Evolutionary conservation across 805 yeast species (phyloP).

Genomic region (Grigorovia humatica): DNA sequence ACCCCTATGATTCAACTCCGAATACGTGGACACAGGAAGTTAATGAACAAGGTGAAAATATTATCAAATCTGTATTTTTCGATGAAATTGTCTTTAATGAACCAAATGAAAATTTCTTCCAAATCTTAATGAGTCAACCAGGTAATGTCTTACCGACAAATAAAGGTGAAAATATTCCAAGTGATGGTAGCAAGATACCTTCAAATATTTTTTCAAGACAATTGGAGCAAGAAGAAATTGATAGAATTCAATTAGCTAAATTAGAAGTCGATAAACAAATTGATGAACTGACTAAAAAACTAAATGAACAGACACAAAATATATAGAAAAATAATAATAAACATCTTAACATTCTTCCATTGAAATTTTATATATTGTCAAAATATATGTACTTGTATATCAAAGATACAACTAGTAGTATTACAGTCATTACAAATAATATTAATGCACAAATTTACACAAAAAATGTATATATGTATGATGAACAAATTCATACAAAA

Average conservation of each 20-base stretch:
- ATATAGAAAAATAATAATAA: slow-evolving; percentile 7
- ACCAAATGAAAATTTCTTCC: slow-evolving; percentile 86
- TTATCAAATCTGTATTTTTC: slow-evolving; percentile 52
- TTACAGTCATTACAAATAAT: neutral
- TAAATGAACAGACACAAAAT: slow-evolving; percentile 30
- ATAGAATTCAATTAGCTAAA: slow-evolving; percentile 40
- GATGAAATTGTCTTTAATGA: slow-evolving; percentile 93
- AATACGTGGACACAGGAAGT: slow-evolving; percentile 13
- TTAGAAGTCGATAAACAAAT: slow-evolving; percentile 37
- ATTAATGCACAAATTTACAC: neutral
- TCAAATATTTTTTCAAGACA: slow-evolving; percentile 36
- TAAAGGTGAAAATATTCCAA: neutral
- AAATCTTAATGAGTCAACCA: slow-evolving; percentile 59
- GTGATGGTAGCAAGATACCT: slow-evolving; percentile 19
- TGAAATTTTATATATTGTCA: too few relatives aligned
- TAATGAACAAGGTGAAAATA: slow-evolving; percentile 13
- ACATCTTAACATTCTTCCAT: too few relatives aligned
- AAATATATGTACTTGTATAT: too few relatives aligned
- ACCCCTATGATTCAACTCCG: slow-evolving; percentile 51
- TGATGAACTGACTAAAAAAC: slow-evolving; percentile 17
- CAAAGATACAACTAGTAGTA: too few relatives aligned
- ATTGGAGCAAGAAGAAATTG: slow-evolving; percentile 56
- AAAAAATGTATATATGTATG: neutral
- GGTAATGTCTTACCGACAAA: slow-evolving; percentile 40
- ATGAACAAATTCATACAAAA: neutral